Base-by-base conservation (phyloP, 768 basidiomycete genomes). In the Hericium rajendrae region DNA sequence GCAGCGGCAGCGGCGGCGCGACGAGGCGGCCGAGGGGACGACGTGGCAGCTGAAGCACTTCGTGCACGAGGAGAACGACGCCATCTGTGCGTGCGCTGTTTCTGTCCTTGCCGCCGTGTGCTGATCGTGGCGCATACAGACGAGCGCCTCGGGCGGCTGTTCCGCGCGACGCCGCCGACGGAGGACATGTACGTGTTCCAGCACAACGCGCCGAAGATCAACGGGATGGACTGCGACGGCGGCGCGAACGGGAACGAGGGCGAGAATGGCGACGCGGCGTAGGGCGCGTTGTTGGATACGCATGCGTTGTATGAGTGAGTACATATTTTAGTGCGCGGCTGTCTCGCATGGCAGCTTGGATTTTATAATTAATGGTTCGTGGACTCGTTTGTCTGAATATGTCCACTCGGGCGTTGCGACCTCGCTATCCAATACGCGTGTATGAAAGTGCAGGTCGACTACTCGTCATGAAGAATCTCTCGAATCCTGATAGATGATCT, bases 1-100 rank as follows among this genome's bases (percentile, higher is more conserved):
- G 38, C 93, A 97, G 73, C 79, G 95, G 57, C 91, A 95, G 72
- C 78, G 81, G 70, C 77, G 95, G 60, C 86, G 83, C 65, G 90
- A 94, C 60, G 95, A 98, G 69, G 63, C 66, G 8, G 83, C 86
- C 0, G 83, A 78, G n/a, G 85, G 82, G 1, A 82, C 77, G 10
- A 73, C 77, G 0, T 95, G 93, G 91, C 66, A 77, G 57, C 70
- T 91, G 59, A 86, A 83, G 69, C 88, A 93, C 65, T 98, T 97
- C 66, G 72, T 71, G 38, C 79, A 82, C 62, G 72, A 86, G 28
- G 84, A 83, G 10, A 77, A 73, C 41, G 91, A 97, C 67, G 78
- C 85, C 13, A 73, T 80, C 24, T 97, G 89, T 88, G 65, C 67
- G 85, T 77, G 51, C 26, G n/a, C n/a, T n/a, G n/a, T n/a, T n/a